Percentiles rank a stretch among this genome's conserved stretches.
Evolutionary conservation across 225 moss, liverwort and hornwort species (phyloP).

Genomic region (Polytrichum commune): DNA sequence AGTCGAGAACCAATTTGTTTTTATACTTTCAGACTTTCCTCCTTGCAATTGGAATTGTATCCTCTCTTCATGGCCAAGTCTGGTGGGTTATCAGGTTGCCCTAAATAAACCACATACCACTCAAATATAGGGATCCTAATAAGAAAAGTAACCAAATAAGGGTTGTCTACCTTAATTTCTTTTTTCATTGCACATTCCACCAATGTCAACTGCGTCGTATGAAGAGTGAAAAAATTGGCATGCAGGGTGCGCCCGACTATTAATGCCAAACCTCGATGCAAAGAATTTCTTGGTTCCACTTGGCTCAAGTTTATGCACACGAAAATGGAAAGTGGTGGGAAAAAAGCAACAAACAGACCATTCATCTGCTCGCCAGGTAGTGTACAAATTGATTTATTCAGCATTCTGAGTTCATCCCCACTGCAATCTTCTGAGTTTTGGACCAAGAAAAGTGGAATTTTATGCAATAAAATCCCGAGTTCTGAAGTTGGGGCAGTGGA

Average conservation of each 20-base stretch:
- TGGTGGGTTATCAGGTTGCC: no score
- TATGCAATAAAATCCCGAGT: not conserved
- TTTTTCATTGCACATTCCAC: no score
- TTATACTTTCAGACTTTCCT: no score
- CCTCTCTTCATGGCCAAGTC: no score
- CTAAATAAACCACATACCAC: no score
- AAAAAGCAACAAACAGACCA: slow-evolving; percentile 3
- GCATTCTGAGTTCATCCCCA: not conserved
- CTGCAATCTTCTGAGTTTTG: not conserved
- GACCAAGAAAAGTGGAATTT: not conserved
- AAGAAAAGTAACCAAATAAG: no score
- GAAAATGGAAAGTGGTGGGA: slow-evolving; percentile 8
- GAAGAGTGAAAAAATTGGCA: not conserved
- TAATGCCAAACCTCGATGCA: slow-evolving; percentile 3
- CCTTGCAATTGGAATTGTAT: no score
- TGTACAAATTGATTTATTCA: not conserved
- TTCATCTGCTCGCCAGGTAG: slow-evolving; percentile 21
- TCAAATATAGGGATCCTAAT: no score
- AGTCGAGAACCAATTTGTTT: no score
- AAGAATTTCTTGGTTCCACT: slow-evolving; percentile 9
- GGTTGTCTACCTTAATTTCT: no score
- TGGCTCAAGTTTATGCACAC: slow-evolving; percentile 17
- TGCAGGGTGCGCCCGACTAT: slow-evolving; percentile 18
- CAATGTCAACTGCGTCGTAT: no score
- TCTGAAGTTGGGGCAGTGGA: not conserved